These are phyloP conservation scores for Eucalyptus cloeziana DNA, from an alignment of 345 rosid species.

Conservation along the genomic window DNA sequence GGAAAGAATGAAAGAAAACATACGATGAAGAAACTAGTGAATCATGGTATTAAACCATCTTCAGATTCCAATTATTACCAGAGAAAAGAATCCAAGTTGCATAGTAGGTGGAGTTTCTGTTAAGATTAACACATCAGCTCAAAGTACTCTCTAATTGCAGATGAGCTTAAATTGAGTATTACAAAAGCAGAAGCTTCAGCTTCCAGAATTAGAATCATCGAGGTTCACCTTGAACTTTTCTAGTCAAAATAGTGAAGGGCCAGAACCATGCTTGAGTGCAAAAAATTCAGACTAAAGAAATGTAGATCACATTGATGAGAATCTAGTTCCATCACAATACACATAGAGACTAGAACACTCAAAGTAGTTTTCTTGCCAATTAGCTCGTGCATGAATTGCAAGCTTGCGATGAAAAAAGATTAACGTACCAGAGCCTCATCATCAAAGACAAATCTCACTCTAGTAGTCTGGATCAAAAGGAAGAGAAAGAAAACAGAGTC, in stretches of 20 bases:
- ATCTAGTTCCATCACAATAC: not conserved
- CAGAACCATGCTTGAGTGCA: not conserved
- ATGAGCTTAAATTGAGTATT: not conserved
- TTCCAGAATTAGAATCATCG: not conserved
- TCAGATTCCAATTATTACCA: not conserved
- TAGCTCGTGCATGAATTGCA: not conserved
- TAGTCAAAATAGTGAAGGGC: not conserved
- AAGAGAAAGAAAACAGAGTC: not conserved
- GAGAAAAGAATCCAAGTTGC: not conserved
- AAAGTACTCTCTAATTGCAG: not conserved
- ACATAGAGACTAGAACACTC: not conserved
- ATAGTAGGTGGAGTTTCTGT: not conserved
- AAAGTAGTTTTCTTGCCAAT: not conserved
- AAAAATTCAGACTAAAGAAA: not conserved
- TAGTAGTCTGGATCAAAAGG: constrained; percentile 38
- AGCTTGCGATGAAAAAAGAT: not conserved
- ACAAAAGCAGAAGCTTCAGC: not conserved
- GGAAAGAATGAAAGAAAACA: not conserved
- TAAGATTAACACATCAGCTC: not conserved
- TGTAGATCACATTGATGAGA: not conserved
- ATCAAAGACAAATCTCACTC: constrained; percentile 69
- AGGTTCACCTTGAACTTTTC: not conserved
- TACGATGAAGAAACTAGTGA: not conserved
- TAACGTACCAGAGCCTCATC: constrained; percentile 53
- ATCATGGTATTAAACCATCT: not conserved